These are phyloP conservation scores for Rubia tinctorum DNA, from an alignment of 305 asterid species.

Conservation along the genomic window DNA sequence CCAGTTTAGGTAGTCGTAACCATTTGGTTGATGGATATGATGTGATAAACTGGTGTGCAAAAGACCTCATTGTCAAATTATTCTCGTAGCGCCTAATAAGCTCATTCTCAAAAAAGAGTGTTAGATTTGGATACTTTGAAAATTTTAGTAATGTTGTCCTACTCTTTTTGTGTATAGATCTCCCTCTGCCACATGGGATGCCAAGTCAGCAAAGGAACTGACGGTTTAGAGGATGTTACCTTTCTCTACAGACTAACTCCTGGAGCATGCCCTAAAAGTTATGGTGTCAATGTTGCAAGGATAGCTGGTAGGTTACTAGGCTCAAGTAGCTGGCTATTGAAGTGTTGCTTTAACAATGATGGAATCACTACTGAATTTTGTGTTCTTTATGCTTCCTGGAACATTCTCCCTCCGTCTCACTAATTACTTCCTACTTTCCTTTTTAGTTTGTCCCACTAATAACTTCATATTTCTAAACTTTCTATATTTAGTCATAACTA, in stretches of 20 bases:
- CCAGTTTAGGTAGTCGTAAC: conserved; percentile 1
- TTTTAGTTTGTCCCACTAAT: too few species aligned
- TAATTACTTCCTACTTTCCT: too few species aligned
- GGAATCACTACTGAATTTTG: background rate
- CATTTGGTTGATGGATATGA: background rate
- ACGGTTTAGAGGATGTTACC: conserved; percentile 81
- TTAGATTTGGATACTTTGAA: background rate
- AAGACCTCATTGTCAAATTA: background rate
- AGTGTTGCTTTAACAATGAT: background rate
- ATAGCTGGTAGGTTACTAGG: conserved; percentile 62
- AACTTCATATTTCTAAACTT: too few species aligned
- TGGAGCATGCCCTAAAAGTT: conserved; percentile 97
- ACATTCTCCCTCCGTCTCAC: too few species aligned
- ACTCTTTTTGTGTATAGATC: conserved; percentile 43
- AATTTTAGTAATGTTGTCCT: background rate
- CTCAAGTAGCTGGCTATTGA: background rate
- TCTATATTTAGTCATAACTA: too few species aligned
- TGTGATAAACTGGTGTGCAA: background rate
- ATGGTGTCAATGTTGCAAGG: conserved; percentile 96
- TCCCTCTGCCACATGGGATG: conserved; percentile 94
- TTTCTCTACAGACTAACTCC: conserved; percentile 85
- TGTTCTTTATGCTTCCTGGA: background rate
- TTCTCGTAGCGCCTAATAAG: background rate
- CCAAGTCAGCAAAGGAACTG: conserved; percentile 68
- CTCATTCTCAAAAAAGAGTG: background rate